These are phyloP conservation scores for Waltergamsia citrina DNA, from an alignment of 2,329 filamentous ascomycete species.

Conservation along the genomic window DNA sequence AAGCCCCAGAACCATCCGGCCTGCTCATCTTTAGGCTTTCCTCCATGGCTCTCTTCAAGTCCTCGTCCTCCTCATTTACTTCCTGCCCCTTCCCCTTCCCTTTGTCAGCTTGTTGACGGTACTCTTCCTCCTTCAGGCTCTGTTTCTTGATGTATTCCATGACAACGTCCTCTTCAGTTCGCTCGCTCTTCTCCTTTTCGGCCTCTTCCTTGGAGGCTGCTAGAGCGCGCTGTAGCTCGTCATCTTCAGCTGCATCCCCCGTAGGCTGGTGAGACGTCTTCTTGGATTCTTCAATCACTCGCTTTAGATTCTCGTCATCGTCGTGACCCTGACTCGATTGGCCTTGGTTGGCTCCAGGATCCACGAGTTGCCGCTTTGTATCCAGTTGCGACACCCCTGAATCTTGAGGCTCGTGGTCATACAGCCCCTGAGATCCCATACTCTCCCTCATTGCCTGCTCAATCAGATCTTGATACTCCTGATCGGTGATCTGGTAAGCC, in stretches of 20 bases:
- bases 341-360: background rate
- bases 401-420: conserved; percentile 4
- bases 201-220: conserved; percentile 32
- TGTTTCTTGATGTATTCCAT: conserved; percentile 72
- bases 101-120: conserved; percentile 21
- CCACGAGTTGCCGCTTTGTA: conserved; percentile 1
- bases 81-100: conserved; percentile 20
- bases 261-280: conserved; percentile 9
- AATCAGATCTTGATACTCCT: conserved; percentile 47
- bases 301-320: conserved; percentile 26
- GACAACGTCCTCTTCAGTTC: conserved; percentile 62
- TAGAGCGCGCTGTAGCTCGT: conserved; percentile 35
- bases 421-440: conserved; percentile 15
- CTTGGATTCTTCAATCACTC: conserved; percentile 30
- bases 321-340: conserved; percentile 7
- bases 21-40: conserved; percentile 39
- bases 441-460: conserved; percentile 47
- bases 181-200: conserved; percentile 28
- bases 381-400: conserved; percentile 9
- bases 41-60: conserved; percentile 44
- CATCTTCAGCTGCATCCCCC: conserved; percentile 25
- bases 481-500: conserved; percentile 40
- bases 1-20: conserved; percentile 13
- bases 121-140: conserved; percentile 60
- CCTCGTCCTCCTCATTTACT: conserved; percentile 41